Evolutionary conservation across 2,329 filamentous ascomycete genomes (phyloP).

Genomic region (Aureobasidium sp.): DNA sequence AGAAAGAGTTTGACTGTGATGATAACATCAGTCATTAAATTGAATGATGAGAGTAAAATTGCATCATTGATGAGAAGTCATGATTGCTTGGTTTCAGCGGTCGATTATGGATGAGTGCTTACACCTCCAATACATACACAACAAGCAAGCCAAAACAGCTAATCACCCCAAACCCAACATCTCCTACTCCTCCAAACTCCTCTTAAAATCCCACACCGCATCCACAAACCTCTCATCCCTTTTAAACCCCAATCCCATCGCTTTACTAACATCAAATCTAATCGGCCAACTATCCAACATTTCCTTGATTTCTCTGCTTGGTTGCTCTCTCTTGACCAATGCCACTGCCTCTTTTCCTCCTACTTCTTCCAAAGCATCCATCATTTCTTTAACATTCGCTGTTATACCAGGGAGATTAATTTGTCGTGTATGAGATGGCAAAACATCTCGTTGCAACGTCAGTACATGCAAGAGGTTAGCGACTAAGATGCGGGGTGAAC

Average conservation of each 20-base stretch:
- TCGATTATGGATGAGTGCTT: too few relatives aligned
- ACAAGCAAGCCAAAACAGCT: too few relatives aligned
- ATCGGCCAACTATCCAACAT: constrained; percentile 51
- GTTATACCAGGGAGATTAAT: constrained; percentile 48
- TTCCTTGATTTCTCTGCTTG: constrained; percentile 40
- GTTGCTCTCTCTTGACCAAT: constrained; percentile 43
- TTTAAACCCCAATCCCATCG: constrained; percentile 44
- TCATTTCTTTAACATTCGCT: constrained; percentile 48
- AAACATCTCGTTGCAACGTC: constrained; percentile 41
- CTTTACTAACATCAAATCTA: constrained; percentile 48
- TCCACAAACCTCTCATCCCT: constrained; percentile 40
- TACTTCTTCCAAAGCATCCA: constrained; percentile 47
- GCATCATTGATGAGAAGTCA: too few relatives aligned
- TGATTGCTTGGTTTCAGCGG: too few relatives aligned
- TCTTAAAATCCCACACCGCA: constrained; percentile 36
- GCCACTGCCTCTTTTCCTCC: constrained; percentile 44
- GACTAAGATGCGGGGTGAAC: constrained; percentile 46
- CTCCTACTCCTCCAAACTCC: constrained; percentile 9
- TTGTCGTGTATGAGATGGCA: constrained; percentile 41
- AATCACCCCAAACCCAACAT: too few relatives aligned
- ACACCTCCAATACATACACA: too few relatives aligned
- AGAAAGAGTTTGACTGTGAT: too few relatives aligned
- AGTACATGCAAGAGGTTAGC: constrained; percentile 47
- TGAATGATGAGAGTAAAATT: too few relatives aligned
- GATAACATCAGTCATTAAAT: too few relatives aligned